Evolutionary conservation across 768 basidiomycete genomes (phyloP), one percentile per base, ranked within the genome.

Genomic region (Rhizopogon roseolus): DNA sequence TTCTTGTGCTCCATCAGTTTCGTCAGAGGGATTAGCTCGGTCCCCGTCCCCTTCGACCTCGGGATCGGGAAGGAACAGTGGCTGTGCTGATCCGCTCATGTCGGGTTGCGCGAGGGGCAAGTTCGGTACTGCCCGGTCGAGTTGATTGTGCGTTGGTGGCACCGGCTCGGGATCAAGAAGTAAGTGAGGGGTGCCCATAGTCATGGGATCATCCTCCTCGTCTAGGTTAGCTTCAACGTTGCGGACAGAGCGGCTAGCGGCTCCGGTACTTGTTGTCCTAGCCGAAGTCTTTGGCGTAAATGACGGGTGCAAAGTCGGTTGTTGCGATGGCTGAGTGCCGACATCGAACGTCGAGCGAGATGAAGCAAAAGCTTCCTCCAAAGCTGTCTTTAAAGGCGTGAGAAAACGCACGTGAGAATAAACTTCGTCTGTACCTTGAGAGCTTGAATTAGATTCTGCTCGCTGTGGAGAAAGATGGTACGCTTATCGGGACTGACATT

Each of bases 401-500:
- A 43, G 41, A 50, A 25, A 46, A 46, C 4, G n/a, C 17, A 27
- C 27, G 0, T 22, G 22, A 8, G 17, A 6, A 22, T 0, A 13
- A 34, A 52, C 64, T 9, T 53, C 14, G 32, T 14, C 6, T 67
- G 13, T 51, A 93, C 93, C 74, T 90, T 94, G 39, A 98, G 76
- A 0, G 85, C 82, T 3, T 80, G 71, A 0, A 98, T 77, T 16
- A 99, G 70, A 56, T 87, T 88, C 10, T 76, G 77, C 66, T 99
- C 96, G 65, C 86, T 86, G 60, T 98, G 93, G 10, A 99, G 63
- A 49, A 97, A 85, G 37, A 98, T 88, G 0, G 93, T 95, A n/a
- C 96, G 80, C 64, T 98, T 99, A 73, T 98, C 97, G 0, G 97
- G 96, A 57, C 86, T 91, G 55, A 98, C 90, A 57, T 99, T 99